These are phyloP conservation scores for Candida tallmaniae DNA, from an alignment of 805 yeast species.

Conservation along the genomic window DNA sequence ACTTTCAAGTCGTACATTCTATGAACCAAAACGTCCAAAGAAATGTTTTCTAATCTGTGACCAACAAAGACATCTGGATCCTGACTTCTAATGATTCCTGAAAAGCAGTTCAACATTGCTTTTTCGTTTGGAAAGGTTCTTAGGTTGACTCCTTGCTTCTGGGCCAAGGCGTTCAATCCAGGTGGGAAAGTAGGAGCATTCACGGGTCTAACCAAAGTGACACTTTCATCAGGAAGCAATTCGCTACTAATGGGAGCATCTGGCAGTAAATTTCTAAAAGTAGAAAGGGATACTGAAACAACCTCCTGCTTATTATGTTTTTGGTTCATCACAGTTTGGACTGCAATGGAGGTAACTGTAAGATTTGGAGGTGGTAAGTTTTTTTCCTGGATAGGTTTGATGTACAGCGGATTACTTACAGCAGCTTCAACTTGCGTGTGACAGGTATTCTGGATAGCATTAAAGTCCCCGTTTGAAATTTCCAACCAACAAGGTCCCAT, in stretches of 20 bases:
- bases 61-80: slow-evolving; percentile 94
- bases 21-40: slow-evolving; percentile 75
- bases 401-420: slow-evolving; percentile 43
- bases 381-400: slow-evolving; percentile 38
- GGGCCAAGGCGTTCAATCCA: slow-evolving; percentile 62
- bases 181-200: slow-evolving; percentile 66
- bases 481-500: slow-evolving; percentile 99
- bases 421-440: slow-evolving; percentile 79
- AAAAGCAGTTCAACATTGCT: slow-evolving; percentile 65
- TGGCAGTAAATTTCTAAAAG: slow-evolving; percentile 64
- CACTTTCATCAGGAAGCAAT: slow-evolving; percentile 52
- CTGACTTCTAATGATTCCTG: slow-evolving; percentile 61
- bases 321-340: slow-evolving; percentile 77
- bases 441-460: slow-evolving; percentile 56
- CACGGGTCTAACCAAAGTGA: slow-evolving; percentile 79
- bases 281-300: slow-evolving; percentile 74
- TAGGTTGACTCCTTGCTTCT: slow-evolving; percentile 47
- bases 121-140: slow-evolving; percentile 69
- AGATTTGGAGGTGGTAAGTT: slow-evolving; percentile 57
- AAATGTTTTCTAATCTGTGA: slow-evolving; percentile 74
- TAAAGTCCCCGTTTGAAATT: slow-evolving; percentile 59
- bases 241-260: slow-evolving; percentile 70
- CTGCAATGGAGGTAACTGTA: slow-evolving; percentile 67
- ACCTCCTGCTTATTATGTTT: slow-evolving; percentile 78
- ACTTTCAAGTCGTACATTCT: slow-evolving; percentile 72